Evolutionary conservation across 495 filamentous ascomycete genomes (phyloP), one percentile per base, ranked within the genome.

Genomic region (Amniculicola lignicola): DNA sequence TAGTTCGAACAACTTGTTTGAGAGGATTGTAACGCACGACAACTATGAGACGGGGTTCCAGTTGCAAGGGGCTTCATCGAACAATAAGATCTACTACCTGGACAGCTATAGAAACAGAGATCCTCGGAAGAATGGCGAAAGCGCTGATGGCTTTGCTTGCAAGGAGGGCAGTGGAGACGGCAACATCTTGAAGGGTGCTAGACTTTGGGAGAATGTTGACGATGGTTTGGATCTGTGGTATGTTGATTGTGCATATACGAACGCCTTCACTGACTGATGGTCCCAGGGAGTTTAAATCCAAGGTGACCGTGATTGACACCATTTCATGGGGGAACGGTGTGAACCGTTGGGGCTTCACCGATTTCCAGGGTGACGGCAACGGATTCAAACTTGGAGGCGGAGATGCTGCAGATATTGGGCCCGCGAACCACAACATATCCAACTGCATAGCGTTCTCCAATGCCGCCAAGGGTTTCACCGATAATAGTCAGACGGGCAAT

Each of bases 31-130:
- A 16, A 68, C 66, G 5, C 61, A 61, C 23, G 66, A 68, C 28
- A 68, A 68, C 45, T 68, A 68, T 33, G 66, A 68, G 50, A 58
- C 66, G 2, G 66, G 66, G 9, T 68, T 68, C 54, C 66, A 68
- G 31, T 37, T 68, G 5, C 56, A 68, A 42, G 66, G 66, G 18
- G 47, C 53, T 9, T 61, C 66, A 1, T n/a, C 61, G 0, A 54
- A 65, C 29, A 68, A 68, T 28, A 59, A 53, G 25, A 54, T 68
- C 36, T 44, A 58, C 4, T 68, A 67, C 36, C 62, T 68, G 12
- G 66, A 68, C 49, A 62, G 56, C 18, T 68, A 67, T 36, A 39
- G 57, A 11, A 68, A 68, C 43, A 65, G 64, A 2, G 66, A 68
- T 50, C 66, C 66, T 11, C 57, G 66, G 36, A 68, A 68, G 49